Evolutionary conservation across 306 rosid genomes (phyloP), one percentile per base, ranked within the genome.

Genomic region (Canavalia gladiata): DNA sequence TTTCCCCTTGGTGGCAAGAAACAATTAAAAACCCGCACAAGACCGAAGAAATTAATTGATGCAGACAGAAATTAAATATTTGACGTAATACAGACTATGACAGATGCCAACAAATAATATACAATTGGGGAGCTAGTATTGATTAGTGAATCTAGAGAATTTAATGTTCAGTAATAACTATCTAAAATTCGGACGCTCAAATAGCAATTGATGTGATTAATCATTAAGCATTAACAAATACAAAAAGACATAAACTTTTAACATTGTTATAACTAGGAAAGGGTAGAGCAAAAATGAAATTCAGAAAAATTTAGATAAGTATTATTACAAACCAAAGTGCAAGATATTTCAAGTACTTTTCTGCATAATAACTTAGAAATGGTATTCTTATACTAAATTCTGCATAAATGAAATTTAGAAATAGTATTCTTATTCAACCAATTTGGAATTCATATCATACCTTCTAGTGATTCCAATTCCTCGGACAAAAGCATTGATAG

Each of bases 381-480:
- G 8, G 55, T 57, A 47, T 64, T 37, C 29, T 33, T 29, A 30
- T 54, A 69, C 60, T 37, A 37, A 37, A 37, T 2, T 0, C 41
- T 37, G 41, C 41, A 37, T 2, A 2, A 37, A 37, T 37, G 4
- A 37, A 37, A 37, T 37, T 37, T 37, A 37, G 7, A 45, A 45
- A 45, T 45, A 2, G 5, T 45, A 45, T 56, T 35, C 37, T 33
- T 29, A 30, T 54, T 62, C 60, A 25, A 8, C 75, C 12, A 59
- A 55, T 28, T 28, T 66, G 25, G 52, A 60, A 54, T 55, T 78
- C 25, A 65, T 63, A 72, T 66, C 77, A 74, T 72, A 95, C 99
- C 99, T 96, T 90, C 99, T 92, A 73, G 99, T 96, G 79, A 96
- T 92, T 84, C 99, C 99, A 76, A 96, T 90, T 88, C 99, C 97